Base-by-base conservation (phyloP, 2,329 filamentous ascomycete genomes). In the Aureobasidium sp. region DNA sequence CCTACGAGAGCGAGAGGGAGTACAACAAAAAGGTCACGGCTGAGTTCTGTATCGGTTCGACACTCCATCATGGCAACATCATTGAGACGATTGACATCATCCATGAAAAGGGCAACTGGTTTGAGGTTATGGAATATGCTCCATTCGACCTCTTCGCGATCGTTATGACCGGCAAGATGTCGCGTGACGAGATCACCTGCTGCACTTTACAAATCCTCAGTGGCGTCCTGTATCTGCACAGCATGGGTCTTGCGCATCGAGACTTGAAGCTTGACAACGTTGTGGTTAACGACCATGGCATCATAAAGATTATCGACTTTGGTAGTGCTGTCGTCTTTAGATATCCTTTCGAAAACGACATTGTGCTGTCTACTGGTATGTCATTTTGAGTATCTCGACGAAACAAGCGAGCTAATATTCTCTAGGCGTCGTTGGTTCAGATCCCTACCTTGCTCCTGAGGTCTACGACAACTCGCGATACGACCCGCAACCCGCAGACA, bases 251-350 rank as follows among this genome's bases (percentile, higher is more conserved):
- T 58, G 92, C 94, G 12, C 94, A 99, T 76, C 86, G 94, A 48
- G 94, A 99, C 79, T 72, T 99, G 69, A 99, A 99, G 76, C 77
- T 99, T 68, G 94, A 99, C 77, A 99, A 99, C 68, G 94, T 99
- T 22, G 94, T 99, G 31, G 92, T 99, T 63, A 97, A 92, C 71
- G 90, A 96, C 71, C 85, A 89, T 70, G 94, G 94, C 2, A 97
- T 99, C 69, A 96, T 99, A 91, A 99, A 99, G 76, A 89, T 99
- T 66, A 99, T 99, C 70, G 94, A 99, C 74, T 99, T 99, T 75
- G 94, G 94, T 29, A 97, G 92, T 76, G 93, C 94, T 0, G 92
- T 94, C 67, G 93, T 99, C 44, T 99, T 96, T 78, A 87, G 90
- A 70, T 99, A 99, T 79, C 94, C 94, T 0, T 97, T 99, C 70